Evolutionary conservation across 495 filamentous ascomycete genomes (phyloP).

Genomic region (Cercophora samala): DNA sequence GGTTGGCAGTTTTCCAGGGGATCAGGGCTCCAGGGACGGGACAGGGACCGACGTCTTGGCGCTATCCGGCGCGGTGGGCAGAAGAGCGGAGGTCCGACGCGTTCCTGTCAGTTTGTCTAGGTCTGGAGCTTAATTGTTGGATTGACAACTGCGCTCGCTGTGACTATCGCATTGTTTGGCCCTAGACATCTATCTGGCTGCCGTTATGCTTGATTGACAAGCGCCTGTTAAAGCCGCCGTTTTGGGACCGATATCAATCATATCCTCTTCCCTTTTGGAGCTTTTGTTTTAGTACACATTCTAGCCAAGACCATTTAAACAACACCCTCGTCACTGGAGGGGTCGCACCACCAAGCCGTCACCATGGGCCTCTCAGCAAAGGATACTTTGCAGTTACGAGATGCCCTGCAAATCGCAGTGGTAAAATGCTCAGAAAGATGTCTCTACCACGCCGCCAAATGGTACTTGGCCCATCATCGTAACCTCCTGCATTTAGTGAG

Average conservation of each 20-base stretch:
- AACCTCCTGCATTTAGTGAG: neutral
- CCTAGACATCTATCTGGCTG: neutral
- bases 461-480: conserved; percentile 50
- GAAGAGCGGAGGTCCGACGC: neutral
- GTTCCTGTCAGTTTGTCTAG: neutral
- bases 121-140: too few species aligned
- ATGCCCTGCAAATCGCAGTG: conserved; percentile 73
- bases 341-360: neutral
- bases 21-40: neutral
- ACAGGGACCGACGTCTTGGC: neutral
- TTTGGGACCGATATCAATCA: neutral
- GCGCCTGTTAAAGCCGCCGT: neutral
- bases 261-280: neutral
- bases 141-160: neutral
- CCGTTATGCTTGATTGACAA: neutral
- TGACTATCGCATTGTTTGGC: neutral
- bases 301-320: conserved; percentile 8
- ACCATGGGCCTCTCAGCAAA: conserved; percentile 42
- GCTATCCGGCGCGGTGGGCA: neutral
- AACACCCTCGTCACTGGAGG: neutral
- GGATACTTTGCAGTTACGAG: conserved; percentile 51
- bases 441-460: conserved; percentile 95
- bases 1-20: neutral
- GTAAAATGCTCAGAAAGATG: conserved; percentile 92
- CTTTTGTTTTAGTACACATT: neutral